A percentile compares a stretch with the other conserved stretches of the same genome.
These are phyloP conservation scores for Porcisia deanei DNA, from an alignment of 208 protist species.

Conservation along the genomic window DNA sequence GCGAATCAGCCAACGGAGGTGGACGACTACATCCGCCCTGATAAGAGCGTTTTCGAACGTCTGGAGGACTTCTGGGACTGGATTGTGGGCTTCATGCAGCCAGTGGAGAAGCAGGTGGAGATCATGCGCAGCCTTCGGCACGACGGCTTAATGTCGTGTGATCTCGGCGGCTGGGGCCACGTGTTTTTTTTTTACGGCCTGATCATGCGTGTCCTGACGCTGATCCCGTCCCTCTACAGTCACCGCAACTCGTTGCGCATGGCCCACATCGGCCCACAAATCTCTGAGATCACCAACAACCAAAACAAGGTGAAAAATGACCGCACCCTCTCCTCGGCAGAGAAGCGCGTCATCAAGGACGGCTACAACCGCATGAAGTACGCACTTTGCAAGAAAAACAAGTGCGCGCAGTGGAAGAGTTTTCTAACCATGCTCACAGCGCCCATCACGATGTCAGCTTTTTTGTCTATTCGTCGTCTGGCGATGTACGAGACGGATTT, in stretches of 20 bases:
- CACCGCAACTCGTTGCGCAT: conserved; percentile 85
- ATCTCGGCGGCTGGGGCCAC: conserved; percentile 77
- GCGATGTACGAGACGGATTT: conserved; percentile 86
- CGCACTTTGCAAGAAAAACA: conserved; percentile 82
- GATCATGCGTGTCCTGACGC: conserved; percentile 71
- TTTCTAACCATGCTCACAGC: conserved; percentile 74
- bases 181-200: conserved; percentile 86
- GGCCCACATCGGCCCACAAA: conserved; percentile 68
- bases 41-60: conserved; percentile 81
- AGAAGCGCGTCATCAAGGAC: conserved; percentile 87
- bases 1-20: conserved; percentile 79
- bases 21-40: conserved; percentile 87
- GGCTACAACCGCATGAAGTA: conserved; percentile 88
- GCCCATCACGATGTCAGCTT: conserved; percentile 82
- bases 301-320: conserved; percentile 83
- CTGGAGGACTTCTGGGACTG: conserved; percentile 90
- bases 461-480: conserved; percentile 82
- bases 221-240: conserved; percentile 80
- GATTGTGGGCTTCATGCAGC: conserved; percentile 80
- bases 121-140: conserved; percentile 76
- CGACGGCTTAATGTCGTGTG: conserved; percentile 71
- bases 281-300: conserved; percentile 79
- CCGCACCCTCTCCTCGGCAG: conserved; percentile 72
- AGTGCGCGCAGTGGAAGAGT: conserved; percentile 83
- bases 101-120: conserved; percentile 87